Evolutionary conservation across 2,329 filamentous ascomycete species (phyloP), one percentile per base, ranked within the genome.

Genomic region (Paraconiothyrium brasiliense): DNA sequence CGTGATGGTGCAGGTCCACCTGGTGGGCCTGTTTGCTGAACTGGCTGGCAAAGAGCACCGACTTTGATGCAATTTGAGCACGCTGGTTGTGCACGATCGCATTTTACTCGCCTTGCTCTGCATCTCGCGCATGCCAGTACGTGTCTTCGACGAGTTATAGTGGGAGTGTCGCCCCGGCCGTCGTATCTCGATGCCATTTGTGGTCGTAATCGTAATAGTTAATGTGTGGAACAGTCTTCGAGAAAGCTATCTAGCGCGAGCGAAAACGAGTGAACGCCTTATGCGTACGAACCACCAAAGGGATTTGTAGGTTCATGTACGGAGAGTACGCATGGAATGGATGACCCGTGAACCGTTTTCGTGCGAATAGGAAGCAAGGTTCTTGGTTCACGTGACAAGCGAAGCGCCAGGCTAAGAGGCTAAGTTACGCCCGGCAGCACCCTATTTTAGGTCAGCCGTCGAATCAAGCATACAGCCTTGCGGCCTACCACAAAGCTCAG

Each of bases 51-150:
- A 13, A 67, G 43, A 16, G 65, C 62, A 22, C 68, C 67, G 16
- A 62, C 62, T 54, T 71, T 71, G 22, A 56, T 47, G 44, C 68
- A 71, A 54, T 70, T 71, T 9, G 67, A 67, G 48, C 68, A 71
- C 44, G 67, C 54, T n/a, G 68, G 68, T 56, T 68, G 66, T 11
- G 63, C 67, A 30, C 68, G 59, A 55, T 71, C 67, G 47, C 68
- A 71, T 59, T 68, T 68, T 11, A 71, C 68, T 35, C 68, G 54
- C 57, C 68, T 59, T 7, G 67, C 67, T 64, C 68, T 66, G 43
- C 68, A 71, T 61, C 68, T 66, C 22, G 64, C 64, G 47, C 68
- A 71, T 10, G 68, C 67, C 16, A 68, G 49, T 24, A 69, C 65
- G 59, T 63, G 61, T 58, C 68, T 61, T 35, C 68, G 67, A 32